Conservation (phyloP, 2,329 filamentous ascomycete species). For the Fusarium sp. region DNA sequence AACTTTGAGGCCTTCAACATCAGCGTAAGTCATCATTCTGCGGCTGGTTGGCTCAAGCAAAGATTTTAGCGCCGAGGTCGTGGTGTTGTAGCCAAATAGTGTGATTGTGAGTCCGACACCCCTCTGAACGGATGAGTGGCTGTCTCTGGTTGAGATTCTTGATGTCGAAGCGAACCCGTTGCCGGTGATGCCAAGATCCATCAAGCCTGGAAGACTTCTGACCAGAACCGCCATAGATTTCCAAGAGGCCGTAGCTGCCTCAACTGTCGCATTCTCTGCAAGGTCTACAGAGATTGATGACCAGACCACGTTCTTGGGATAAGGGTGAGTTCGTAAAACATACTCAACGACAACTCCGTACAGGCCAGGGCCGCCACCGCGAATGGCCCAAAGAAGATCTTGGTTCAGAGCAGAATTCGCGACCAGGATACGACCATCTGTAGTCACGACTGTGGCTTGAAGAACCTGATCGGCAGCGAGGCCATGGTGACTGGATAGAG, state of each 20-base stretch:
- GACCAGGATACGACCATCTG: not conserved
- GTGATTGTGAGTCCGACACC: too few species aligned
- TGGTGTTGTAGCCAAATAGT: too few species aligned
- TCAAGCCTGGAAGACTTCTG: not conserved
- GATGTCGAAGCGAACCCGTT: too few species aligned
- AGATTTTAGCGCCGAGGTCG: too few species aligned
- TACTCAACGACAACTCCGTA: not conserved
- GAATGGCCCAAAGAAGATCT: not conserved
- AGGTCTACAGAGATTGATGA: not conserved
- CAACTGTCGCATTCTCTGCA: too few species aligned
- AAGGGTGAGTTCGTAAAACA: not conserved
- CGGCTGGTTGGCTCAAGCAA: too few species aligned
- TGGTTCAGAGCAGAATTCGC: not conserved
- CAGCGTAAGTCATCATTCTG: too few species aligned
- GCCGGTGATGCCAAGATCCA: not conserved
- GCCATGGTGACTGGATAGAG: not conserved
- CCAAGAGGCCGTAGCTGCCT: too few species aligned
- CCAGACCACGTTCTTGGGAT: not conserved
- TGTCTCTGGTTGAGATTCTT: too few species aligned
- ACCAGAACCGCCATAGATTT: not conserved
- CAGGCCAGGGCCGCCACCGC: not conserved
- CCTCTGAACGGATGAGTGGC: too few species aligned
- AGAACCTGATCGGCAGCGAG: not conserved
- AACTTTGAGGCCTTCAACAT: too few species aligned
- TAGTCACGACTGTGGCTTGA: not conserved